phyloP scores from a whole-genome alignment of 306 rosid species.

The Canavalia ensiformis region DNA sequence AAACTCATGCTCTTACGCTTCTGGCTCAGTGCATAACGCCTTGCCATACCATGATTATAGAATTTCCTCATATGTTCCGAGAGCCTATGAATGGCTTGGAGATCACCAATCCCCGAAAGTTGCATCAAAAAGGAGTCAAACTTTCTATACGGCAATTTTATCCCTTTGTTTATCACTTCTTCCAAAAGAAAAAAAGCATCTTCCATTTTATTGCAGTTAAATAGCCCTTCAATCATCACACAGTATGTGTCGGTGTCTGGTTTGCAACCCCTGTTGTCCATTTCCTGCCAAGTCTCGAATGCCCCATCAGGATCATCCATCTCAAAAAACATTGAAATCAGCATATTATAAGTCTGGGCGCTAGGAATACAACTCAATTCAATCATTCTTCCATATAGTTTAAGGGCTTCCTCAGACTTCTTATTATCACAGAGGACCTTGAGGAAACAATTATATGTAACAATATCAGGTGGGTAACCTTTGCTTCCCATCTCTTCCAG shows the following conservation, averaged over 20 bases:
- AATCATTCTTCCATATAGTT: slow-evolving; percentile 70
- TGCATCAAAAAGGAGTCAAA: slow-evolving; percentile 76
- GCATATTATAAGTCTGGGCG: slow-evolving; percentile 88
- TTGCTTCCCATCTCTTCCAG: slow-evolving; percentile 94
- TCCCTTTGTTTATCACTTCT: slow-evolving; percentile 73
- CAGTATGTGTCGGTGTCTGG: slow-evolving; percentile 73
- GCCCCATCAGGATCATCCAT: slow-evolving; percentile 83
- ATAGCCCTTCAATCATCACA: slow-evolving; percentile 89
- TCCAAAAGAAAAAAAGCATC: slow-evolving; percentile 82
- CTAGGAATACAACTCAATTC: slow-evolving; percentile 77
- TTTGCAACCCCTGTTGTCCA: slow-evolving; percentile 67
- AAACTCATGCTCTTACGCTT: slow-evolving; percentile 77
- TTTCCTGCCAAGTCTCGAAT: slow-evolving; percentile 83
- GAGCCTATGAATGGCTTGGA: slow-evolving; percentile 77
- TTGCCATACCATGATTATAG: slow-evolving; percentile 89
- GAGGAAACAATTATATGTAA: slow-evolving; percentile 91
- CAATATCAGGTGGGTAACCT: slow-evolving; percentile 91
- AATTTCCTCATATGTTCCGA: slow-evolving; percentile 87
- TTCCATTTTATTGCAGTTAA: slow-evolving; percentile 63
- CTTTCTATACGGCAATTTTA: slow-evolving; percentile 77
- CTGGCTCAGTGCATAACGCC: slow-evolving; percentile 78
- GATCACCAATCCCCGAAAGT: slow-evolving; percentile 79
- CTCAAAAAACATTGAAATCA: slow-evolving; percentile 81
- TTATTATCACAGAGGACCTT: slow-evolving; percentile 85
- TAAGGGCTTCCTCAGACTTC: slow-evolving; percentile 77